Base-by-base conservation (phyloP, 805 yeast genomes). In the Candida sithepensis region DNA sequence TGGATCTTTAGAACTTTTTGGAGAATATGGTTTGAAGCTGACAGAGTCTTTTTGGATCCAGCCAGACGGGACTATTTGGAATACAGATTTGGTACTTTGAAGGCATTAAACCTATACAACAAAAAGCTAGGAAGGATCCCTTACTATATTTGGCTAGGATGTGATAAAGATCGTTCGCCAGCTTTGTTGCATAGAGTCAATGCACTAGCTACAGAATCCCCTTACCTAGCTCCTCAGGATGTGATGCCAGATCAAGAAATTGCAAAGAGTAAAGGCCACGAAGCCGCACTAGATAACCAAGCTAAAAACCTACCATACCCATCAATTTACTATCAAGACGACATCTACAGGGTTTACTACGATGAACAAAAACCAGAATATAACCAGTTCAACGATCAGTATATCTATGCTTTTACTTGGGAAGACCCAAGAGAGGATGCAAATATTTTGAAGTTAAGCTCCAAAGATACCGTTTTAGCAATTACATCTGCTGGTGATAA, bases 401-500 rank as follows among this genome's bases (percentile, higher is more conserved):
- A 85, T 64, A 88, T 87, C 50, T 88, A 87, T 61, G 91, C 95
- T 4, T 87, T 87, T 66, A 87, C 95, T 6, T 87, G 96, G 96
- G 96, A 87, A 66, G 96, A 88, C 61, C 95, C 95, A 26, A 75
- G 85, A 47, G 94, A 85, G 67, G 96, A 87, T 68, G 78, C 79
- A 50, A 74, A 74, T 43, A 83, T 87, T 47, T 72, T 87, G 55
- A 75, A 81, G 39, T 71, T 87, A 57, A 70, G 73, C 28, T 66
- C 80, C 13, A 73, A 76, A 26, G 96, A 88, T 60, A 84, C 88
- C 1, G 87, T 87, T 3, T 72, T 87, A 55, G 91, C 92, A 20
- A 87, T 87, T 47, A 87, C 95, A 4, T 85, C 92, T 39, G 96
- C 95, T 4, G 94, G 94, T 54, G 96, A 87, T 67, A 87, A 88